Evolutionary conservation across 495 filamentous ascomycete genomes (phyloP).

Genomic region (Extremus antarcticus): DNA sequence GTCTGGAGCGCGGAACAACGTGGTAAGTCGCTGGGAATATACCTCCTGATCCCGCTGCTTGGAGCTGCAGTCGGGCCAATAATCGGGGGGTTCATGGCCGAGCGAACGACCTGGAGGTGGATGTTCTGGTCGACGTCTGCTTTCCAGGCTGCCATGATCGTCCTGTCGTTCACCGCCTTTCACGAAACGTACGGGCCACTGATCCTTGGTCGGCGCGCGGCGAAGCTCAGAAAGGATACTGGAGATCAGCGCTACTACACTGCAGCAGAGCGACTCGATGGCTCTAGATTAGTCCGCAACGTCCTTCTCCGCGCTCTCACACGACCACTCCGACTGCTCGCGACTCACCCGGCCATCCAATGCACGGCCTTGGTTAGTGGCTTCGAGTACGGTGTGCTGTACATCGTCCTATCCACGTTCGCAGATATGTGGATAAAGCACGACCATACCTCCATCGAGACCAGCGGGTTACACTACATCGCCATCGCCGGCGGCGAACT

Average conservation of each 20-base stretch:
- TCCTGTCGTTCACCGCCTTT: slow-evolving; percentile 2
- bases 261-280: neutral
- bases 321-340: slow-evolving; percentile 6
- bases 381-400: slow-evolving; percentile 13
- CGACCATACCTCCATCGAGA: slow-evolving; percentile 11
- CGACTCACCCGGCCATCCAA: slow-evolving; percentile 11
- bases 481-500: slow-evolving; percentile 13
- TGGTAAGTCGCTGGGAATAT: slow-evolving; percentile 4
- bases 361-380: neutral
- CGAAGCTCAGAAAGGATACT: slow-evolving; percentile 3
- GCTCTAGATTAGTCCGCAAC: neutral
- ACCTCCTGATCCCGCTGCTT: slow-evolving; percentile 11
- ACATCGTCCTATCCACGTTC: slow-evolving; percentile 14
- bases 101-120: slow-evolving; percentile 21
- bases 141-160: slow-evolving; percentile 5
- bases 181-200: slow-evolving; percentile 9
- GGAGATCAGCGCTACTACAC: slow-evolving; percentile 11
- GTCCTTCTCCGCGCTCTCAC: slow-evolving; percentile 3
- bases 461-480: slow-evolving; percentile 22
- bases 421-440: slow-evolving; percentile 4
- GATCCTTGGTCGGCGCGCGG: slow-evolving; percentile 3
- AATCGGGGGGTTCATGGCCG: slow-evolving; percentile 21
- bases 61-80: slow-evolving; percentile 9
- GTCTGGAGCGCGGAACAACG: slow-evolving; percentile 22
- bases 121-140: slow-evolving; percentile 23